Percentiles rank a stretch among this genome's conserved stretches.
These are phyloP conservation scores for Aureobasidium sp. DNA, from an alignment of 2,329 filamentous ascomycete species.

Conservation along the genomic window DNA sequence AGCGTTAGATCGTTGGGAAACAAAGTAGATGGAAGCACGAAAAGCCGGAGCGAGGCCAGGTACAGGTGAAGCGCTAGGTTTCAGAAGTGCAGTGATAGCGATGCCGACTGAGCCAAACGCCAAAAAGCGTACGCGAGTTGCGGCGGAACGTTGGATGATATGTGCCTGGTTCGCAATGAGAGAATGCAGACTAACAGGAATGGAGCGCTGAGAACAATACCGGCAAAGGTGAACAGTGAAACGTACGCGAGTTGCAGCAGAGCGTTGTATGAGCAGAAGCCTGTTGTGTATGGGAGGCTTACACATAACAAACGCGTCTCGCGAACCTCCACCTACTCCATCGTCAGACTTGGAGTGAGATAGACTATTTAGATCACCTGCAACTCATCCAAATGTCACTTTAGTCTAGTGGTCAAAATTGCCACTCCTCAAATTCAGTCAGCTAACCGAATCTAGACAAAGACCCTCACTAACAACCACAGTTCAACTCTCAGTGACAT, in stretches of 20 bases:
- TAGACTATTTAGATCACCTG: neutral
- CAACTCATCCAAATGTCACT: neutral
- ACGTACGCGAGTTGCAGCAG: neutral
- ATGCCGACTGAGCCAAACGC: neutral
- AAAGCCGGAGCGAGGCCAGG: neutral
- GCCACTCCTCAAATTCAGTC: neutral
- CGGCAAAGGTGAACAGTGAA: neutral
- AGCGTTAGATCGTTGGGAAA: neutral
- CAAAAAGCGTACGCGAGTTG: neutral
- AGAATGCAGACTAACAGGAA: neutral
- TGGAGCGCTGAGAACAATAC: neutral
- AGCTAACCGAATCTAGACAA: neutral
- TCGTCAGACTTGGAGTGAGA: too few relatives aligned
- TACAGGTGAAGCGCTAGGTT: neutral
- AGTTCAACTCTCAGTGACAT: neutral
- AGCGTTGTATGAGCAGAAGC: neutral
- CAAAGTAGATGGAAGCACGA: neutral
- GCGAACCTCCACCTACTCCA: neutral
- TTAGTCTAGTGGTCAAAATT: slow-evolving; percentile 1
- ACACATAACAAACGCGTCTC: neutral
- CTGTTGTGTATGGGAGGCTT: neutral
- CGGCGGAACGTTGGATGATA: neutral
- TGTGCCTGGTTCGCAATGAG: neutral
- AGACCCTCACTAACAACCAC: neutral
- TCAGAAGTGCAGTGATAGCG: neutral